These are phyloP conservation scores for Thelephora ganbajun DNA, from an alignment of 768 basidiomycete genomes.

Conservation along the genomic window DNA sequence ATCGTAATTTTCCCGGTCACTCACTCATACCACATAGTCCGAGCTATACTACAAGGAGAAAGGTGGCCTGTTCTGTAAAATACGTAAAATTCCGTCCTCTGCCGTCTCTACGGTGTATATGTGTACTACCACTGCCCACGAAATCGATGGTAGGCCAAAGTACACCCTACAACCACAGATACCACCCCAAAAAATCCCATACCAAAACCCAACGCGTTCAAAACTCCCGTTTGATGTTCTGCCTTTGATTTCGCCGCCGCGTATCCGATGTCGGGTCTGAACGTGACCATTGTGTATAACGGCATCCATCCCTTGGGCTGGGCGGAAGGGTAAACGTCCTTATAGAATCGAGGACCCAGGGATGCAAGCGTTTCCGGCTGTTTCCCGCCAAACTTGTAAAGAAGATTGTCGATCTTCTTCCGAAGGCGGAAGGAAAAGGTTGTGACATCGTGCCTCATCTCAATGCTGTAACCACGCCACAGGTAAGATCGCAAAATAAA, in stretches of 20 bases:
- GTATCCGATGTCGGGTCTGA: conserved; percentile 91
- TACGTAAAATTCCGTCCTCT: too few relatives aligned
- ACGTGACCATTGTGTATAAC: conserved; percentile 96
- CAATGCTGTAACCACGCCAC: conserved; percentile 38
- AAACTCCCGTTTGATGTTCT: conserved; percentile 48
- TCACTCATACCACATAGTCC: too few relatives aligned
- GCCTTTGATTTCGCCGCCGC: conserved; percentile 63
- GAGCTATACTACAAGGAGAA: too few relatives aligned
- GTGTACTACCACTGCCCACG: too few relatives aligned
- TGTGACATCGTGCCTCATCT: conserved; percentile 90
- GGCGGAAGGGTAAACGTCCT: conserved; percentile 19
- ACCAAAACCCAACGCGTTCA: conserved; percentile 18
- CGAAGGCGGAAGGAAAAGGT: conserved; percentile 68
- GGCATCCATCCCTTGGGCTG: conserved; percentile 75
- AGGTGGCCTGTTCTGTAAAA: too few relatives aligned
- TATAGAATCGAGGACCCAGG: conserved; percentile 23
- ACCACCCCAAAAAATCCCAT: neutral
- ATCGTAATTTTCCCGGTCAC: too few relatives aligned
- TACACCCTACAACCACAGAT: neutral
- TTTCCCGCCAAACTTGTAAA: conserved; percentile 47
- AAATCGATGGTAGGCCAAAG: too few relatives aligned
- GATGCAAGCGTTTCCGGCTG: conserved; percentile 31
- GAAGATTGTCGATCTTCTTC: conserved; percentile 64
- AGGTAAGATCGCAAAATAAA: neutral
- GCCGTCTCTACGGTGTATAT: too few relatives aligned